These are phyloP conservation scores for Podaxis sp. DNA, from an alignment of 768 basidiomycete genomes.

Conservation along the genomic window DNA sequence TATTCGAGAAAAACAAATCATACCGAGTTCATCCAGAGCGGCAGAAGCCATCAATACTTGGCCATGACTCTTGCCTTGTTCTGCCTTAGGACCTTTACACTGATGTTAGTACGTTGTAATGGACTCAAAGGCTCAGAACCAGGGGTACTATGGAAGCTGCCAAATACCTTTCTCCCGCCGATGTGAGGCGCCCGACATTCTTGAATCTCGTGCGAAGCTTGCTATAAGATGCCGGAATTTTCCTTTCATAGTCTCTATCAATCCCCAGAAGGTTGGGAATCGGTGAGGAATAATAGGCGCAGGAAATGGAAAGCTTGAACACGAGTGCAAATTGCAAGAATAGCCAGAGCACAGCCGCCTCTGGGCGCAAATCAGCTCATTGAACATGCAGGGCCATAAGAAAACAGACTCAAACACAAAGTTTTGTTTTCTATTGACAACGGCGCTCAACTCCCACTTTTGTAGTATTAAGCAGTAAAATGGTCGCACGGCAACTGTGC, in stretches of 20 bases:
- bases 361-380: no score
- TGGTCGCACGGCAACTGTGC: background rate
- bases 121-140: background rate
- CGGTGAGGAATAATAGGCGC: background rate
- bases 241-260: background rate
- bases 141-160: background rate
- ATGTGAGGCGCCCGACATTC: background rate
- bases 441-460: background rate
- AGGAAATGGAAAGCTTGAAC: background rate
- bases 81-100: background rate
- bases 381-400: no score
- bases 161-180: background rate
- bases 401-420: background rate
- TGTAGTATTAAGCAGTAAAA: background rate
- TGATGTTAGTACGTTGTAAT: background rate
- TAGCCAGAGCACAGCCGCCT: no score
- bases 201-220: background rate
- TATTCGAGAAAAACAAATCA: background rate
- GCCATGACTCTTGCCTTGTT: background rate
- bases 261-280: background rate
- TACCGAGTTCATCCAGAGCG: background rate
- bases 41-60: background rate
- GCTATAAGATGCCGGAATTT: background rate
- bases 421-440: background rate
- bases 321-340: background rate